Conservation (phyloP, 2,329 filamentous ascomycete species). For the Calonectria crousiana region DNA sequence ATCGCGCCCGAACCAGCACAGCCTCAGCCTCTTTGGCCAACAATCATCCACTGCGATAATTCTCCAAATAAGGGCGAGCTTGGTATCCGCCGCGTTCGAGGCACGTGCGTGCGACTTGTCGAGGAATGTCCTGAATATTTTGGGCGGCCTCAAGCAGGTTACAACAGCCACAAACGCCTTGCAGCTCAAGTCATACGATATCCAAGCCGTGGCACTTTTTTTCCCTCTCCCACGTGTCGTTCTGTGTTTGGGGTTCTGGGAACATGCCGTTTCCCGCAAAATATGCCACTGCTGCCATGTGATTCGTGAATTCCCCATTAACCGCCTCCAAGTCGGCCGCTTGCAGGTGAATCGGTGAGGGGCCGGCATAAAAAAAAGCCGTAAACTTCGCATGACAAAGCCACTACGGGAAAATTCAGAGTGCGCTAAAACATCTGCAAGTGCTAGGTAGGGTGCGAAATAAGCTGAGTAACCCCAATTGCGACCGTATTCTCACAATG, state of each 20-base stretch:
- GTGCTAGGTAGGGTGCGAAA: background rate
- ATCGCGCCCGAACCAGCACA: background rate
- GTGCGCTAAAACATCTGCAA: background rate
- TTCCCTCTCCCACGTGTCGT: background rate
- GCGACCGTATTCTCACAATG: background rate
- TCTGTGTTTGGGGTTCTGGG: background rate
- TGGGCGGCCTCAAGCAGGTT: background rate
- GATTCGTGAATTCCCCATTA: background rate
- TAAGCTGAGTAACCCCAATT: background rate
- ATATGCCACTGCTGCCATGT: background rate
- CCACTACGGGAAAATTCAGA: background rate
- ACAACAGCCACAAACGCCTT: background rate
- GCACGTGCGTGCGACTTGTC: background rate
- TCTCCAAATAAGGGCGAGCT: background rate
- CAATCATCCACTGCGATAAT: background rate
- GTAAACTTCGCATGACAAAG: background rate
- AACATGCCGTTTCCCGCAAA: background rate
- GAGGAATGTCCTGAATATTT: background rate
- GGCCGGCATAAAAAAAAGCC: background rate
- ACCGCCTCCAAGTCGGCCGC: background rate
- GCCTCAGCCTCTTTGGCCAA: background rate
- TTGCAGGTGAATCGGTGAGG: background rate
- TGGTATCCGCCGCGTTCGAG: background rate
- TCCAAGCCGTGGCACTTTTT: background rate
- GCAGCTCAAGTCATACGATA: slow-evolving; percentile 1